Conservation (phyloP, 2,329 filamentous ascomycete genomes). For the Paecilomyces dactylethromorphus region DNA sequence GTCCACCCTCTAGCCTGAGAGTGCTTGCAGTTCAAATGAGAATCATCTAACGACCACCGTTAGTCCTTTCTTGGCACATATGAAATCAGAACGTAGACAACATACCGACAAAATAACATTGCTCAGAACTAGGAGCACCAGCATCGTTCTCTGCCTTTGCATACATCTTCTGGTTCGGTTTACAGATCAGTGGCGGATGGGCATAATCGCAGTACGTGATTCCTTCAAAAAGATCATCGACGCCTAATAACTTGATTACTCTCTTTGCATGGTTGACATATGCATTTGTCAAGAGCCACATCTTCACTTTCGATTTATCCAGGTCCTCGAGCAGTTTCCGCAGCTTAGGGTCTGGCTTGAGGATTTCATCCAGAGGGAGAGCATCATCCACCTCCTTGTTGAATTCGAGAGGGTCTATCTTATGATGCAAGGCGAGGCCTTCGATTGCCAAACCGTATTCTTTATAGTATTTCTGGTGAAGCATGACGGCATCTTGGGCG, state of each 20-base stretch:
- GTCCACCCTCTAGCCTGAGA: slow-evolving; percentile 80
- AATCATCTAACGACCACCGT: slow-evolving; percentile 58
- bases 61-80: not conserved
- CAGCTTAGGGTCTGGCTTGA: slow-evolving; percentile 70
- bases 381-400: slow-evolving; percentile 94
- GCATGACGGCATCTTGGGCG: slow-evolving; percentile 69
- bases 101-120: slow-evolving; percentile 91
- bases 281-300: slow-evolving; percentile 96
- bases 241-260: slow-evolving; percentile 70
- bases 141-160: slow-evolving; percentile 84
- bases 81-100: slow-evolving; percentile 17
- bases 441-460: slow-evolving; percentile 97
- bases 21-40: slow-evolving; percentile 69
- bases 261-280: slow-evolving; percentile 81
- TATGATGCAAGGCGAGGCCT: slow-evolving; percentile 85
- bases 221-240: slow-evolving; percentile 89
- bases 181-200: slow-evolving; percentile 69
- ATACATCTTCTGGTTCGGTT: slow-evolving; percentile 77
- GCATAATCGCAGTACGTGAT: slow-evolving; percentile 92
- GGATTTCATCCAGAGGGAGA: slow-evolving; percentile 75
- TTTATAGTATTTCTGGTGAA: slow-evolving; percentile 89
- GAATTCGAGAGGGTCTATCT: slow-evolving; percentile 92
- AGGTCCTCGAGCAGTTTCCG: slow-evolving; percentile 73
- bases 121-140: slow-evolving; percentile 56
- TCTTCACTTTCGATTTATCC: slow-evolving; percentile 72